These are phyloP conservation scores for Carpinus viminea DNA, from an alignment of 306 rosid genomes.

Conservation along the genomic window DNA sequence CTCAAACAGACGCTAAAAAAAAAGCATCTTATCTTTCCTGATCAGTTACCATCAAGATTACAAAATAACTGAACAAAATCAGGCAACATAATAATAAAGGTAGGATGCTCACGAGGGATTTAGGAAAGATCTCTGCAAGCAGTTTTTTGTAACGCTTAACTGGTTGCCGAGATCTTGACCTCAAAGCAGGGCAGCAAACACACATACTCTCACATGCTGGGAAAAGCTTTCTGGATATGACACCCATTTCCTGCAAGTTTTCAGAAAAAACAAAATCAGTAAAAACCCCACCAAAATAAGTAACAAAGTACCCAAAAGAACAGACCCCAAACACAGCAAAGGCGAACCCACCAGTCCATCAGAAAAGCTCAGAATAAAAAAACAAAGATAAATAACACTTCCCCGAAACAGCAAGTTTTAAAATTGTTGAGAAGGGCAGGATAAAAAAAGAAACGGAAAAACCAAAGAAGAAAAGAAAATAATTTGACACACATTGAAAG, in stretches of 20 bases:
- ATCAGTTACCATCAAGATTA: neutral
- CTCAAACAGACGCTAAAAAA: neutral
- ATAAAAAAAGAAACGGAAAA: neutral
- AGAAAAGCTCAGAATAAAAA: neutral
- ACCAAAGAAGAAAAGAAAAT: neutral
- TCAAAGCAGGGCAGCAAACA: slow-evolving; percentile 95
- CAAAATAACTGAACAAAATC: neutral
- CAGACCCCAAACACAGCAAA: neutral
- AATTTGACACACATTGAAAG: slow-evolving; percentile 2
- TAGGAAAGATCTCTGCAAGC: slow-evolving; percentile 90
- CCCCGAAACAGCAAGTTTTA: neutral
- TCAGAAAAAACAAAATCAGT: slow-evolving; percentile 5
- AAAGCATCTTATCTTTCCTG: neutral
- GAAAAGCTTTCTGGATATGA: slow-evolving; percentile 86
- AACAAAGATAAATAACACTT: neutral
- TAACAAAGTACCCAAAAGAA: slow-evolving; percentile 2
- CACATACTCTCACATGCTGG: slow-evolving; percentile 98
- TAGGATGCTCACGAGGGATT: slow-evolving; percentile 59
- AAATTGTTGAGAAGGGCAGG: neutral
- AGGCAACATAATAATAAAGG: neutral
- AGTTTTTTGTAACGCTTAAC: slow-evolving; percentile 93
- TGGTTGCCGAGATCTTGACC: slow-evolving; percentile 94
- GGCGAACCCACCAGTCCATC: neutral
- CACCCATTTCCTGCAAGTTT: slow-evolving; percentile 74
- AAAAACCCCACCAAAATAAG: slow-evolving; percentile 16